Evolutionary conservation across 345 rosid genomes (phyloP).

Genomic region (Erodium maritimum): DNA sequence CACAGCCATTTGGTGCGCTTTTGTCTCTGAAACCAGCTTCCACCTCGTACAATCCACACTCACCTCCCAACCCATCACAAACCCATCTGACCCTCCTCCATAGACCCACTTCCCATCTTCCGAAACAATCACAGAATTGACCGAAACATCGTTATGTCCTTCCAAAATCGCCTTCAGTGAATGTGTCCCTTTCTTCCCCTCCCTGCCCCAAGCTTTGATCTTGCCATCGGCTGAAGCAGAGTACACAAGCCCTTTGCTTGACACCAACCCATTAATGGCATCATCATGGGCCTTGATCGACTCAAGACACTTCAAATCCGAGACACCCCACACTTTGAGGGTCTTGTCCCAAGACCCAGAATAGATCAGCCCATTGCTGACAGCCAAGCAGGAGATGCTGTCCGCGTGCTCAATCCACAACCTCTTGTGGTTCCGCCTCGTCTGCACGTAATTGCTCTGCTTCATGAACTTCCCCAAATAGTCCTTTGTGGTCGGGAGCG

Average conservation of each 20-base stretch:
- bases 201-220: conserved; percentile 72
- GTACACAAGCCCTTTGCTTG: conserved; percentile 55
- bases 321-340: conserved; percentile 78
- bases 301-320: conserved; percentile 78
- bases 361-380: conserved; percentile 48
- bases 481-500: conserved; percentile 79
- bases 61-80: conserved; percentile 71
- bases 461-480: conserved; percentile 69
- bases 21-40: conserved; percentile 47
- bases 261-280: conserved; percentile 56
- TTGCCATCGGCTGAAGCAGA: conserved; percentile 94
- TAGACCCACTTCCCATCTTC: conserved; percentile 62
- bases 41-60: conserved; percentile 32
- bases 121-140: conserved; percentile 60
- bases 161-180: conserved; percentile 60
- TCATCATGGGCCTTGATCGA: conserved; percentile 87
- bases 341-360: conserved; percentile 96
- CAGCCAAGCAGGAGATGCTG: conserved; percentile 77
- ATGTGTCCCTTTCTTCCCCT: conserved; percentile 44
- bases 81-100: conserved; percentile 88
- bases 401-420: conserved; percentile 83
- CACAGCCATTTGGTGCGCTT: conserved; percentile 67
- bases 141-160: conserved; percentile 62
- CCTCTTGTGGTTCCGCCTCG: conserved; percentile 50
- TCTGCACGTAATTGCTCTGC: conserved; percentile 72